These are phyloP conservation scores for Exophiala aquamarina DNA, from an alignment of 2,329 filamentous ascomycete genomes.

Conservation along the genomic window DNA sequence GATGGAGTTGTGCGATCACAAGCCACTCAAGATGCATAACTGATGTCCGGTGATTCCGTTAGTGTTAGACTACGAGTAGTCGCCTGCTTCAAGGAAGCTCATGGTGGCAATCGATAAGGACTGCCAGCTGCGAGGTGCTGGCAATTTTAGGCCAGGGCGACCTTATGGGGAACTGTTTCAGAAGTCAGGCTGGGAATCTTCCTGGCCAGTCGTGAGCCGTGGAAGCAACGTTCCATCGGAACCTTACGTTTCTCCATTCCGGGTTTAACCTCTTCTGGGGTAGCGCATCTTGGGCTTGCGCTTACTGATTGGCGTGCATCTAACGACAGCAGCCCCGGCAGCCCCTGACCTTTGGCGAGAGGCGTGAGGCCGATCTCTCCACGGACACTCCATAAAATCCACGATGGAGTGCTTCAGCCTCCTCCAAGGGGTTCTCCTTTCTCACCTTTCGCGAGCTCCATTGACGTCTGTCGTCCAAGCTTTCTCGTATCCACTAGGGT, in stretches of 20 bases:
- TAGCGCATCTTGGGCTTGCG: not conserved
- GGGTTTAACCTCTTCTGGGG: slow-evolving; percentile 4
- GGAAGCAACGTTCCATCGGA: not conserved
- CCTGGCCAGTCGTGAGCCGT: slow-evolving; percentile 1
- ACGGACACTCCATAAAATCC: slow-evolving; percentile 1
- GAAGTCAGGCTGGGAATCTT: not conserved
- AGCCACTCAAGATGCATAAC: no score
- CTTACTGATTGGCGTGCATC: slow-evolving; percentile 14
- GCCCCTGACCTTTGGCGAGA: no score
- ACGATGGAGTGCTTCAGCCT: slow-evolving; percentile 17
- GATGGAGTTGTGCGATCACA: no score
- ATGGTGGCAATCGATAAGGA: no score
- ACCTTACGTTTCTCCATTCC: slow-evolving; percentile 2
- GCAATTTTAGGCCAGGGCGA: no score
- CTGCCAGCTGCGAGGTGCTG: no score
- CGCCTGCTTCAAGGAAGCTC: no score
- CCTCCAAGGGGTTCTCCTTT: slow-evolving; percentile 8
- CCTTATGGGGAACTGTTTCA: slow-evolving; percentile 10
- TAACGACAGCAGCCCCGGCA: slow-evolving; percentile 4
- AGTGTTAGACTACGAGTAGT: no score
- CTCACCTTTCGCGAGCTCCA: not conserved
- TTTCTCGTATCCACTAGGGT: no score
- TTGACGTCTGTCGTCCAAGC: no score
- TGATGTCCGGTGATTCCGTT: no score
- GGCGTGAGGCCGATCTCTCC: no score